A percentile compares a stretch with the other conserved stretches of the same genome.
These are phyloP conservation scores for Batkoa obscura DNA, from an alignment of 371 early-diverging fungal species.

Conservation along the genomic window DNA sequence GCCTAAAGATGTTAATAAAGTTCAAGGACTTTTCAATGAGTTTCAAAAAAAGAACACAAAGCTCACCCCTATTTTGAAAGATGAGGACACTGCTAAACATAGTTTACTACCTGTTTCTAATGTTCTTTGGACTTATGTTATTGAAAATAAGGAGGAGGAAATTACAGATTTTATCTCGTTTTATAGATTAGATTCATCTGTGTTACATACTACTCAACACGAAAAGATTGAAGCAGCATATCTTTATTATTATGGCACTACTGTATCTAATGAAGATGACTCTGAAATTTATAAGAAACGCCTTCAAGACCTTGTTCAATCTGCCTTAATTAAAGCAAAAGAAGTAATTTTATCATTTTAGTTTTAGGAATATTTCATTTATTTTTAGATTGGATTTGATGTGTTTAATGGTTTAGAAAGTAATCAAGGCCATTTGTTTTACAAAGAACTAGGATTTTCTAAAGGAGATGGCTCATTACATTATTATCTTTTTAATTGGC, in stretches of 20 bases:
- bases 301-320: slow-evolving; percentile 36
- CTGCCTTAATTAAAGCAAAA: slow-evolving; percentile 60
- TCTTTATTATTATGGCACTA: slow-evolving; percentile 78
- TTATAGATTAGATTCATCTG: slow-evolving; percentile 79
- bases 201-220: slow-evolving; percentile 50
- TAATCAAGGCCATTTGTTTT: slow-evolving; percentile 58
- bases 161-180: slow-evolving; percentile 69
- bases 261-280: slow-evolving; percentile 16
- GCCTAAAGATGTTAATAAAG: slow-evolving; percentile 46
- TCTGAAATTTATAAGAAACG: slow-evolving; percentile 23
- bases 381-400: slow-evolving; percentile 39
- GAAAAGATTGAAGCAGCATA: slow-evolving; percentile 81
- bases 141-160: slow-evolving; percentile 25
- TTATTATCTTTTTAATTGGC: slow-evolving; percentile 92
- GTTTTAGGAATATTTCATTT: neutral
- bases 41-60: slow-evolving; percentile 42
- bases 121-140: slow-evolving; percentile 85
- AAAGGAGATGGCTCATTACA: slow-evolving; percentile 83
- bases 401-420: slow-evolving; percentile 83
- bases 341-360: slow-evolving; percentile 18
- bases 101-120: slow-evolving; percentile 68
- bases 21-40: slow-evolving; percentile 46
- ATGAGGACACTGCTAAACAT: slow-evolving; percentile 75
- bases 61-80: slow-evolving; percentile 46
- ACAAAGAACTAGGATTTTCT: slow-evolving; percentile 72